Conservation (phyloP, 2,329 filamentous ascomycete genomes). For the Venturia asperata region DNA sequence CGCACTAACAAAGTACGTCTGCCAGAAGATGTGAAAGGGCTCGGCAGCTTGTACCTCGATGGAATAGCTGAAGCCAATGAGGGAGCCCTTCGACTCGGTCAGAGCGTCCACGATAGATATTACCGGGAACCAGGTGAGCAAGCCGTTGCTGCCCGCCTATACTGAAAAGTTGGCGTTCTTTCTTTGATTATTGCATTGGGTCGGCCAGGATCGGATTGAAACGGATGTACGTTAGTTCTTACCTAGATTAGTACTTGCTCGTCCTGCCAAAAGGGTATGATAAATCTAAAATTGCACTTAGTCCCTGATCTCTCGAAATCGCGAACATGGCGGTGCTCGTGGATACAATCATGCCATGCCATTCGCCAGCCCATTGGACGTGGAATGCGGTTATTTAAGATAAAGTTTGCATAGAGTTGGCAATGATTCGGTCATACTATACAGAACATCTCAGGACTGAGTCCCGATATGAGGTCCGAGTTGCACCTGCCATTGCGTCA, state of each 20-base stretch:
- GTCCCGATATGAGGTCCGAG: too few relatives aligned
- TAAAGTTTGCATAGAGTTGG: too few relatives aligned
- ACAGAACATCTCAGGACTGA: too few relatives aligned
- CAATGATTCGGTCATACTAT: too few relatives aligned
- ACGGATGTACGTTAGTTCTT: background rate
- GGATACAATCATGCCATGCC: too few relatives aligned
- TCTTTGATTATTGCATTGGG: background rate
- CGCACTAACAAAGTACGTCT: slow-evolving; percentile 11
- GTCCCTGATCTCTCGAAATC: too few relatives aligned
- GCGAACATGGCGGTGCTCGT: too few relatives aligned
- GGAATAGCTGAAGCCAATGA: background rate
- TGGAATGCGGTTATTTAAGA: too few relatives aligned
- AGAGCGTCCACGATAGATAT: slow-evolving; percentile 16
- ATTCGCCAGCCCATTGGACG: too few relatives aligned
- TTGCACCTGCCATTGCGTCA: too few relatives aligned
- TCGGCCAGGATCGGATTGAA: slow-evolving; percentile 2
- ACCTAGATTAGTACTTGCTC: slow-evolving; percentile 1
- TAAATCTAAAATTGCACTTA: background rate
- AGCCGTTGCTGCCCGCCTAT: background rate
- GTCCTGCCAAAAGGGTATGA: background rate
- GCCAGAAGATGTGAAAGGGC: slow-evolving; percentile 7
- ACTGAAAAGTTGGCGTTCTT: background rate
- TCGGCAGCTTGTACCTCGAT: slow-evolving; percentile 15
- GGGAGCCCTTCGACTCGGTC: slow-evolving; percentile 16
- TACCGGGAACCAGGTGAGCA: slow-evolving; percentile 16